A percentile compares a stretch with the other conserved stretches of the same genome.
These are phyloP conservation scores for Nitzschia sp. DNA, from an alignment of 108 stramenopile species.

Conservation along the genomic window DNA sequence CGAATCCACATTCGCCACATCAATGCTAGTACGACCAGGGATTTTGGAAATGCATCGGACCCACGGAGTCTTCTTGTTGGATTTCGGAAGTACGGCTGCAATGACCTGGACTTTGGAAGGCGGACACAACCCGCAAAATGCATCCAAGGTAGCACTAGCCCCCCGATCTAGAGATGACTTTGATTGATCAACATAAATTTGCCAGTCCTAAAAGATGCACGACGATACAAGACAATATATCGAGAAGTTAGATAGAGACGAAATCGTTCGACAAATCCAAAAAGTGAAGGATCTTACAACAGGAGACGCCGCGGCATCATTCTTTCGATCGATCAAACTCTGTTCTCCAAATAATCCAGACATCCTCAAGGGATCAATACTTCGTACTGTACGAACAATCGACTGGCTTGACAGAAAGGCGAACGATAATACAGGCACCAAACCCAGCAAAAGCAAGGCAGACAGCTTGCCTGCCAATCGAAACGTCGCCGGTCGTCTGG, in stretches of 20 bases:
- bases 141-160: slow-evolving; percentile 57
- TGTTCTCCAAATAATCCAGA: slow-evolving; percentile 14
- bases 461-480: no score
- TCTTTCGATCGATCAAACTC: neutral
- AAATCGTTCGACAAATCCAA: neutral
- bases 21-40: slow-evolving; percentile 13
- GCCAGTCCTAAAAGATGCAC: slow-evolving; percentile 45
- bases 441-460: no score
- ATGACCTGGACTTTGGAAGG: slow-evolving; percentile 44
- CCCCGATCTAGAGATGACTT: slow-evolving; percentile 69
- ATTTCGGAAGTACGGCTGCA: slow-evolving; percentile 57
- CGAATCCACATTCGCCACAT: slow-evolving; percentile 65
- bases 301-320: neutral
- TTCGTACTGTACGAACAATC: neutral
- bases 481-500: no score
- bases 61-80: slow-evolving; percentile 60
- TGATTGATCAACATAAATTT: slow-evolving; percentile 79
- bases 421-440: no score
- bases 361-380: neutral
- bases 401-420: no score
- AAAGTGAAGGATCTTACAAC: neutral
- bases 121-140: slow-evolving; percentile 70
- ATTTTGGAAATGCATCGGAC: slow-evolving; percentile 62
- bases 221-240: neutral
- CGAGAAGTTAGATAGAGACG: no score